phyloP scores from a whole-genome alignment of 371 early-diverging fungal genomes.

The Conidiobolus incongruus region DNA sequence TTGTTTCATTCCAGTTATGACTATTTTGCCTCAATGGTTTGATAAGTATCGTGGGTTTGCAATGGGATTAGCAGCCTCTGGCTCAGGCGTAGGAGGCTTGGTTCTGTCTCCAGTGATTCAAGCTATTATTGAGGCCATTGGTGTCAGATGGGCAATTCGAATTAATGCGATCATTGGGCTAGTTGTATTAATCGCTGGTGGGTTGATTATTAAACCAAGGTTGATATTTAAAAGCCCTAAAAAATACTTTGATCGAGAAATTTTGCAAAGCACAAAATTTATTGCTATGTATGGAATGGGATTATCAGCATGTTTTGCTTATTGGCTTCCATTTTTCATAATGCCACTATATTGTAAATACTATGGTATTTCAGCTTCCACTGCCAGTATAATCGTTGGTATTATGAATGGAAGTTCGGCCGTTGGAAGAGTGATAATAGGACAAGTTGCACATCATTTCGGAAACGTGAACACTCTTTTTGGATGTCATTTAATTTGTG shows the following conservation, averaged over 20 bases:
- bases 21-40: constrained; percentile 56
- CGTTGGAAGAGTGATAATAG: constrained; percentile 35
- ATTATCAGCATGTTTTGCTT: no score
- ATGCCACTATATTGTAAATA: no score
- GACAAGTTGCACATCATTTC: constrained; percentile 26
- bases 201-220: neutral
- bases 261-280: no score
- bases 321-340: no score
- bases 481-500: no score
- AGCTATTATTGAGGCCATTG: constrained; percentile 22
- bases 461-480: constrained; percentile 31
- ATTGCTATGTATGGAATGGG: no score
- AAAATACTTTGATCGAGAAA: no score
- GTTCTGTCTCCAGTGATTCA: constrained; percentile 42
- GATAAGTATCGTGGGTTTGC: constrained; percentile 37
- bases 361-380: no score
- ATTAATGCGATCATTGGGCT: constrained; percentile 25
- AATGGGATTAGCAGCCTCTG: constrained; percentile 47
- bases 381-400: no score
- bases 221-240: no score
- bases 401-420: constrained; percentile 28
- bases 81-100: constrained; percentile 58
- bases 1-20: constrained; percentile 28
- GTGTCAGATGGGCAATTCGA: constrained; percentile 35
- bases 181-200: constrained; percentile 14